A percentile compares a stretch with the other conserved stretches of the same genome.
phyloP scores from a whole-genome alignment of 352 stramenopile genomes.

The Phytophthora citrophthora region DNA sequence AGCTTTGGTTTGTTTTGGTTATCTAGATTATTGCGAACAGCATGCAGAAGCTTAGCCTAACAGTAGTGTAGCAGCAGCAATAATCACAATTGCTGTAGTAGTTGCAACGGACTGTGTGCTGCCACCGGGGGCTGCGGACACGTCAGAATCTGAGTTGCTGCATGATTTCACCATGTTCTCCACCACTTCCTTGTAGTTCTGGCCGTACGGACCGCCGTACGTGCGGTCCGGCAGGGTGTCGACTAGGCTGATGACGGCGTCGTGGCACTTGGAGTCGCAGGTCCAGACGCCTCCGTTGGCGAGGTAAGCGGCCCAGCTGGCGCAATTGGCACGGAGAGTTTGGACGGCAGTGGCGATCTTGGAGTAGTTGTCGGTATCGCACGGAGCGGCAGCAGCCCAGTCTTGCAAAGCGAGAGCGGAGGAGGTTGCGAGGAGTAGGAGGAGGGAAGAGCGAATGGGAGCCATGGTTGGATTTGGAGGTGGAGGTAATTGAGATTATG shows the following conservation, averaged over 20 bases:
- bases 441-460: conserved; percentile 4
- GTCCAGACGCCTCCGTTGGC: conserved; percentile 17
- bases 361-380: conserved; percentile 2
- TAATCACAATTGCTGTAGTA: conserved; percentile 2
- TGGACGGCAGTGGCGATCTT: conserved; percentile 2
- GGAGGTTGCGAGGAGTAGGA: not conserved
- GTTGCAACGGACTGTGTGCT: not conserved
- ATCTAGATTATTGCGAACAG: too few species aligned
- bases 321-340: conserved; percentile 11
- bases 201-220: conserved; percentile 17
- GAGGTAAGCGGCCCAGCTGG: conserved; percentile 18
- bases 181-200: conserved; percentile 21
- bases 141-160: not conserved
- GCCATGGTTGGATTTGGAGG: conserved; percentile 4
- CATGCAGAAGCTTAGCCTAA: too few species aligned
- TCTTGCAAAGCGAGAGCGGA: not conserved
- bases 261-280: conserved; percentile 17
- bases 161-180: conserved; percentile 6
- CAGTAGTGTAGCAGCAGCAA: conserved; percentile 1
- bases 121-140: conserved; percentile 5
- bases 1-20: too few species aligned
- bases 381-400: not conserved
- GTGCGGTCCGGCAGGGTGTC: conserved; percentile 12
- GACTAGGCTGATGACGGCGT: conserved; percentile 12
- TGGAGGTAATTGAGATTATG: not conserved